Evolutionary conservation across 2,329 filamentous ascomycete species (phyloP), one percentile per base, ranked within the genome.

Genomic region (Tolypocladium tropicale): DNA sequence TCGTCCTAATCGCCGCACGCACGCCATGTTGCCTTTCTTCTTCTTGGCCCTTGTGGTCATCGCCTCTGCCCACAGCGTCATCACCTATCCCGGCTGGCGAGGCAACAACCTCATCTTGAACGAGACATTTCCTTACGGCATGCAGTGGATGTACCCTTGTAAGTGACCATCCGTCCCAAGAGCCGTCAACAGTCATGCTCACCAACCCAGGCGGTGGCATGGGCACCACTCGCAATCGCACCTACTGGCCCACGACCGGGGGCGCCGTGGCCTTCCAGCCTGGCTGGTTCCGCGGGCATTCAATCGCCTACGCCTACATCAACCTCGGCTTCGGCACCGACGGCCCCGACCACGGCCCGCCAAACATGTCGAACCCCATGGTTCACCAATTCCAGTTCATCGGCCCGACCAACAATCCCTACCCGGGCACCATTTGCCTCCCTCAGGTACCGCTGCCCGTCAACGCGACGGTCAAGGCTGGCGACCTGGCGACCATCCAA

Each of bases 81-180:
- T 95, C 70, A 85, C 86, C 60, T 95, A 95, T 68, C 91, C 90
- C 0, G 89, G 88, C 62, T 93, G 88, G 85, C 76, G 91, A 80
- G 91, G 90, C 61, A 86, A 95, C 76, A 95, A 90, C 69, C 81
- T 95, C 60, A 80, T 87, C 67, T 88, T 86, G 48, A 95, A 90
- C 69, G 83, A 82, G 2, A 84, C 81, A 0, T 94, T 83, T 63
- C 91, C 91, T 2, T 95, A 89, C 63, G 92, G 91, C 73, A 93
- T 94, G 89, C 88, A 95, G 76, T 96, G 91, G 91, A 84, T 86
- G 70, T 96, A 95, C 76, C 91, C 92, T 72, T 96, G 91, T 96
- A 77, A 75, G 89, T 54, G 6, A 7, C 46, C 46, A 11, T 33
- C 28, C 28, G 18, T 18, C 46, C 33, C 21, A 28, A 30, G n/a